Evolutionary conservation across 495 filamentous ascomycete genomes (phyloP).

Genomic region (Hypomontagnella submonticulosa): DNA sequence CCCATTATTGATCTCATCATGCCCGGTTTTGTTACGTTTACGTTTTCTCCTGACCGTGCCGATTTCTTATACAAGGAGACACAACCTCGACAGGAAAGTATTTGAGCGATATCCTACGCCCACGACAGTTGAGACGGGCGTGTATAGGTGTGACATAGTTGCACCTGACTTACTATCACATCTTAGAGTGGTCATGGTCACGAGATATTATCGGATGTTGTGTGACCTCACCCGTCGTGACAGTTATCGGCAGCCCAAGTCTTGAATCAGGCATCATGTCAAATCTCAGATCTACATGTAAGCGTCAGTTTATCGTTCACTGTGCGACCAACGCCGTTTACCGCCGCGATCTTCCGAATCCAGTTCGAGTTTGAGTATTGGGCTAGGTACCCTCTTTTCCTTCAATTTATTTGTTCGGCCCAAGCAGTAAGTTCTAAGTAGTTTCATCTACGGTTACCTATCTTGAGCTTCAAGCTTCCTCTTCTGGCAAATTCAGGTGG

Average conservation of each 20-base stretch:
- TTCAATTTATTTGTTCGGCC: slow-evolving; percentile 4
- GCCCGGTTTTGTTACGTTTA: too few relatives aligned
- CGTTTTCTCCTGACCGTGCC: too few relatives aligned
- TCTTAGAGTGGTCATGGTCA: slow-evolving; percentile 21
- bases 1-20: background rate
- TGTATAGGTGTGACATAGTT: slow-evolving; percentile 7
- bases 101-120: background rate
- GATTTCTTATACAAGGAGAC: background rate
- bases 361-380: background rate
- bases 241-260: slow-evolving; percentile 16
- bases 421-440: background rate
- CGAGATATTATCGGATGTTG: slow-evolving; percentile 32
- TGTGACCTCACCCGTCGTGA: slow-evolving; percentile 30
- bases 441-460: background rate
- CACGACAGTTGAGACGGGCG: background rate
- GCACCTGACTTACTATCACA: slow-evolving; percentile 1
- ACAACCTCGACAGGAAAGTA: background rate
- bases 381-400: background rate
- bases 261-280: slow-evolving; percentile 7
- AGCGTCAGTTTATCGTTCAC: background rate
- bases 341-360: slow-evolving; percentile 22
- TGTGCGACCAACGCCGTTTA: slow-evolving; percentile 10
- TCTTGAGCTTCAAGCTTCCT: slow-evolving; percentile 4
- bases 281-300: slow-evolving; percentile 10
- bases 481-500: slow-evolving; percentile 20